Evolutionary conservation across 306 rosid species (phyloP).

Genomic region (Medicago arabica): DNA sequence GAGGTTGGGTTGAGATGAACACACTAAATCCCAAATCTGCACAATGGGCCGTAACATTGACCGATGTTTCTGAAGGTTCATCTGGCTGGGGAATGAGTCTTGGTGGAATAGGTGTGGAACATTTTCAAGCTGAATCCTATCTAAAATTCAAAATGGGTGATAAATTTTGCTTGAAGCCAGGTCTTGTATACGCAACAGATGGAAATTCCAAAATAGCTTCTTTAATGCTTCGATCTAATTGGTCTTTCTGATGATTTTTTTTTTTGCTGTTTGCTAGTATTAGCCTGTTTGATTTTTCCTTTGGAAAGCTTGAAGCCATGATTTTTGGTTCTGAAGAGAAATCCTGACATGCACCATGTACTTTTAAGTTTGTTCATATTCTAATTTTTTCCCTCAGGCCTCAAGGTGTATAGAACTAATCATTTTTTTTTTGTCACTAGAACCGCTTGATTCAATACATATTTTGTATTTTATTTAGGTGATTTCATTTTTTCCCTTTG

Average conservation of each 20-base stretch:
- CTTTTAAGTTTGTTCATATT: slow-evolving; percentile 1
- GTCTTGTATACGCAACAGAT: slow-evolving; percentile 62
- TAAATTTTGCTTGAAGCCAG: slow-evolving; percentile 79
- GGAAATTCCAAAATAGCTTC: slow-evolving; percentile 62
- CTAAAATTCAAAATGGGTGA: slow-evolving; percentile 66
- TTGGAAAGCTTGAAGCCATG: slow-evolving; percentile 2
- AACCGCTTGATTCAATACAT: slow-evolving; percentile 7
- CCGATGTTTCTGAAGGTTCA: slow-evolving; percentile 75
- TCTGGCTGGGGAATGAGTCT: slow-evolving; percentile 84
- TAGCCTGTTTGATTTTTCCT: neutral
- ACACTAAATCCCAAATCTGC: slow-evolving; percentile 51
- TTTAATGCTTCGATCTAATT: slow-evolving; percentile 73
- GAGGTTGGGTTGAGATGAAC: slow-evolving; percentile 86
- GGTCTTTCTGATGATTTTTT: slow-evolving; percentile 63
- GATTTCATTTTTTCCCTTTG: neutral
- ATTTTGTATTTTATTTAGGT: neutral
- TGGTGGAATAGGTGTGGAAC: slow-evolving; percentile 59
- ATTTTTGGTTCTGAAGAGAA: neutral
- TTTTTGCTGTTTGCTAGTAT: neutral
- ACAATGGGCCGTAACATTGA: slow-evolving; percentile 68
- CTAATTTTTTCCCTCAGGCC: neutral
- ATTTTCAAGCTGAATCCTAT: slow-evolving; percentile 76
- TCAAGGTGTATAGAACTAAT: slow-evolving; percentile 31
- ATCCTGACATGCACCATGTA: neutral
- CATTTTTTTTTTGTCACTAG: slow-evolving; percentile 30